Conservation (phyloP, 23 red algal species). For the Agarophyton chilense region DNA sequence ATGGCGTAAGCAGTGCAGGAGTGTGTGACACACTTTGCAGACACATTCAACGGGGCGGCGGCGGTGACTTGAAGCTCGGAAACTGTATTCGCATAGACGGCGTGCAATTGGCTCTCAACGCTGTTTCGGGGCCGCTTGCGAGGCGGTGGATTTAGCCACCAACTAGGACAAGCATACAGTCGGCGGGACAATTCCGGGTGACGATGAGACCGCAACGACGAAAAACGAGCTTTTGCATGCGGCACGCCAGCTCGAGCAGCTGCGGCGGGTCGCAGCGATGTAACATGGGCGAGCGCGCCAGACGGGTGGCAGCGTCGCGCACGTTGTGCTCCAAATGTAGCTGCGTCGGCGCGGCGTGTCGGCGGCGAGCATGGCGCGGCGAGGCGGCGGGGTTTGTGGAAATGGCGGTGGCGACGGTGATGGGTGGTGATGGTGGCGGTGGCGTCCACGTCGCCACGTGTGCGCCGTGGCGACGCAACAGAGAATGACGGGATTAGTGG, state of each 20-base stretch:
- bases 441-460: constrained; percentile 17
- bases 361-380: too few species aligned
- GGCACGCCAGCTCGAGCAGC: constrained; percentile 32
- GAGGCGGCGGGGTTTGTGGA: background rate
- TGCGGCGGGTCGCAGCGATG: constrained; percentile 11
- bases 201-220: constrained; percentile 33
- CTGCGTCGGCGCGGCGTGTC: background rate
- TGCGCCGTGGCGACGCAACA: background rate
- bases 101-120: constrained; percentile 9
- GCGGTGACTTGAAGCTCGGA: constrained; percentile 40
- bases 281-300: constrained; percentile 40
- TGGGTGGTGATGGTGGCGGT: background rate
- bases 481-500: too few species aligned
- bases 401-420: background rate
- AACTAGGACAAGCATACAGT: constrained; percentile 30
- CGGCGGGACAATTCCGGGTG: constrained; percentile 30
- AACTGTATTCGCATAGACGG: constrained; percentile 21
- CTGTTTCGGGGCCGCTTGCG: constrained; percentile 18
- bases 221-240: constrained; percentile 29
- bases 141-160: constrained; percentile 26
- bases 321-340: constrained; percentile 4
- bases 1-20: constrained; percentile 60
- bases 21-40: constrained; percentile 51
- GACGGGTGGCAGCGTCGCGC: background rate
- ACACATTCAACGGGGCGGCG: constrained; percentile 45